Conservation (phyloP, 495 filamentous ascomycete genomes). For the Viridothelium virens region DNA sequence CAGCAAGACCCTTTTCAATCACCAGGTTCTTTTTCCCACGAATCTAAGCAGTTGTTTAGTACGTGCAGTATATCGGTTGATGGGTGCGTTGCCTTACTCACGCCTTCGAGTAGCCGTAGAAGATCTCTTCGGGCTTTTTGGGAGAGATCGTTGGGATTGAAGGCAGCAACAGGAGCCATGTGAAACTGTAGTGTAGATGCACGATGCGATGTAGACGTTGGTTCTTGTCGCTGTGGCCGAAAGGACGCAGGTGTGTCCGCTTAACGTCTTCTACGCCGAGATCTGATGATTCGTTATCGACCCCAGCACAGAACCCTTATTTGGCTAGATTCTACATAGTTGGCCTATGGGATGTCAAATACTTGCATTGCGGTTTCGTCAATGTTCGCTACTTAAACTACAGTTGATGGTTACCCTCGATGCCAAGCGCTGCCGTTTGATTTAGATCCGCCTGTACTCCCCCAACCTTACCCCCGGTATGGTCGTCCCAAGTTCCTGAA, state of each 20-base stretch:
- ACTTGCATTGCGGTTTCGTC: too few species aligned
- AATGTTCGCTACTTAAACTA: too few species aligned
- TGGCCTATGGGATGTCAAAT: too few species aligned
- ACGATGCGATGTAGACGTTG: background rate
- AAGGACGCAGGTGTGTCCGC: background rate
- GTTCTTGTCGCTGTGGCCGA: background rate
- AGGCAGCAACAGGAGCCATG: slow-evolving; percentile 14
- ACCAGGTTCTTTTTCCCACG: slow-evolving; percentile 98
- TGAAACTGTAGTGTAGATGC: background rate
- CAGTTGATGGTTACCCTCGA: too few species aligned
- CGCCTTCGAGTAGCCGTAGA: slow-evolving; percentile 30
- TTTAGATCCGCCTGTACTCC: background rate
- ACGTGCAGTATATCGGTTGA: slow-evolving; percentile 1
- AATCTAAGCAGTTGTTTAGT: slow-evolving; percentile 51
- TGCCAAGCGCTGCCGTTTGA: too few species aligned
- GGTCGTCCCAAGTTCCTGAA: background rate
- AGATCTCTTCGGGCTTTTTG: slow-evolving; percentile 31
- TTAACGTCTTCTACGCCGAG: too few species aligned
- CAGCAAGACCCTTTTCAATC: slow-evolving; percentile 81
- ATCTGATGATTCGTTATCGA: slow-evolving; percentile 2
- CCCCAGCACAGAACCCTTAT: too few species aligned
- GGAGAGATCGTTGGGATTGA: slow-evolving; percentile 29
- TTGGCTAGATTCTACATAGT: too few species aligned
- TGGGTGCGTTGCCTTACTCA: slow-evolving; percentile 18
- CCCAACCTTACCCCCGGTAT: background rate